These are phyloP conservation scores for Orychophragmus violaceus DNA, from an alignment of 345 rosid species.

Conservation along the genomic window DNA sequence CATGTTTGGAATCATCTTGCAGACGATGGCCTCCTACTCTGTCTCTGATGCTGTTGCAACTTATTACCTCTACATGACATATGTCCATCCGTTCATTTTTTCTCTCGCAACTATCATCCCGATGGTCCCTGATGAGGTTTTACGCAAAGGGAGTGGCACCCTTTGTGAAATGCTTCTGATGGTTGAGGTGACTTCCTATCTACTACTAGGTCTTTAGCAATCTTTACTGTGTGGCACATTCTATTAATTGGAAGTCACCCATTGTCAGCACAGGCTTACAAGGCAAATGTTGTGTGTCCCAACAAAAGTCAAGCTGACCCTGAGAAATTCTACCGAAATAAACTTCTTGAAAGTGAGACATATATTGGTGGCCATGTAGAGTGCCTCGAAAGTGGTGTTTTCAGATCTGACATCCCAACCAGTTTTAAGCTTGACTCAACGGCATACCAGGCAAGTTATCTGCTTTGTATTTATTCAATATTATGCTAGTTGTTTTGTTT, in stretches of 20 bases:
- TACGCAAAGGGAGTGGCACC: slow-evolving; percentile 98
- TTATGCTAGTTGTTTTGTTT: not conserved
- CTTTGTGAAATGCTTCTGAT: slow-evolving; percentile 99
- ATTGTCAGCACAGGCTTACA: slow-evolving; percentile 56
- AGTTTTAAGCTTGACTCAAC: slow-evolving; percentile 78
- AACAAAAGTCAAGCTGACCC: slow-evolving; percentile 90
- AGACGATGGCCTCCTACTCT: slow-evolving; percentile 98
- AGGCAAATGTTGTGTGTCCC: slow-evolving; percentile 93
- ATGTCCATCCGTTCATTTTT: slow-evolving; percentile 94
- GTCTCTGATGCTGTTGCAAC: slow-evolving; percentile 99
- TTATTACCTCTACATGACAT: slow-evolving; percentile 92
- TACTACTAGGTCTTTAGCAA: slow-evolving; percentile 7
- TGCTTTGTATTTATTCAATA: slow-evolving; percentile 15
- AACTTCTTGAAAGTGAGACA: slow-evolving; percentile 95
- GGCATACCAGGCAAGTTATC: slow-evolving; percentile 62
- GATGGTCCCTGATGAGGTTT: slow-evolving; percentile 97
- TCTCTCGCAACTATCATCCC: slow-evolving; percentile 97
- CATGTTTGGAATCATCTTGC: no score
- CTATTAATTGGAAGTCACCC: slow-evolving; percentile 16
- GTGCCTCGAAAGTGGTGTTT: slow-evolving; percentile 99
- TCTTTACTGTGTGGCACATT: slow-evolving; percentile 11
- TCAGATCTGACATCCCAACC: slow-evolving; percentile 93
- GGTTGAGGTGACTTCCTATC: slow-evolving; percentile 71
- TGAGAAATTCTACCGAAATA: slow-evolving; percentile 72
- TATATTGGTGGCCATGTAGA: slow-evolving; percentile 98